phyloP scores from a whole-genome alignment of 2,329 filamentous ascomycete species.

The Pochonia chlamydosporia region DNA sequence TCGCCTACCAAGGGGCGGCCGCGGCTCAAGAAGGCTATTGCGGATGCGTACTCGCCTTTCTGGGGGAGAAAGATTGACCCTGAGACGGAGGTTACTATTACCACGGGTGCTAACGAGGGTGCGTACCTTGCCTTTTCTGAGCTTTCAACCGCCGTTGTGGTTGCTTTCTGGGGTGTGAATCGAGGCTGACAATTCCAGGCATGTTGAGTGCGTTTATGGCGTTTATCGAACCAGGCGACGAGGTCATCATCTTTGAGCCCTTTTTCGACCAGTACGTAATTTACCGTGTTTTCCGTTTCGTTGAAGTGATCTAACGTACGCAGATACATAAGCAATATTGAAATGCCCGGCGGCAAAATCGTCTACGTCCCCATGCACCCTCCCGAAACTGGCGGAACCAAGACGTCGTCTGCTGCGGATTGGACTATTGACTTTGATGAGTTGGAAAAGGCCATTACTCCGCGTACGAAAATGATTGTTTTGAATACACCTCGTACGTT shows the following conservation, averaged over 20 bases:
- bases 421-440: constrained; percentile 85
- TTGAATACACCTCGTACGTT: constrained; percentile 64
- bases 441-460: constrained; percentile 74
- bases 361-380: constrained; percentile 94
- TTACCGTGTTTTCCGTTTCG: no score
- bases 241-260: constrained; percentile 96
- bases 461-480: constrained; percentile 94
- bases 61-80: constrained; percentile 80
- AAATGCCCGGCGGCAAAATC: constrained; percentile 94
- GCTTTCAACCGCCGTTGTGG: no score
- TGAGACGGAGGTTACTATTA: constrained; percentile 90
- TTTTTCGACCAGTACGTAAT: constrained; percentile 82
- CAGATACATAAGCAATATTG: constrained; percentile 85
- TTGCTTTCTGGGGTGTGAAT: no score
- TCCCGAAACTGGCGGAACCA: constrained; percentile 69
- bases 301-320: not conserved
- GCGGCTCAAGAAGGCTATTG: constrained; percentile 85
- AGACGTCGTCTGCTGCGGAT: constrained; percentile 78
- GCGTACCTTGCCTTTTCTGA: not conserved
- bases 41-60: constrained; percentile 83
- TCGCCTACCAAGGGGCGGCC: constrained; percentile 91
- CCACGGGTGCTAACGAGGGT: constrained; percentile 80
- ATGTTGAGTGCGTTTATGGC: constrained; percentile 98
- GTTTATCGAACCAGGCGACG: constrained; percentile 89
- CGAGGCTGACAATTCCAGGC: constrained; percentile 24